phyloP scores from a whole-genome alignment of 306 rosid species.

The Sindora glabra region DNA sequence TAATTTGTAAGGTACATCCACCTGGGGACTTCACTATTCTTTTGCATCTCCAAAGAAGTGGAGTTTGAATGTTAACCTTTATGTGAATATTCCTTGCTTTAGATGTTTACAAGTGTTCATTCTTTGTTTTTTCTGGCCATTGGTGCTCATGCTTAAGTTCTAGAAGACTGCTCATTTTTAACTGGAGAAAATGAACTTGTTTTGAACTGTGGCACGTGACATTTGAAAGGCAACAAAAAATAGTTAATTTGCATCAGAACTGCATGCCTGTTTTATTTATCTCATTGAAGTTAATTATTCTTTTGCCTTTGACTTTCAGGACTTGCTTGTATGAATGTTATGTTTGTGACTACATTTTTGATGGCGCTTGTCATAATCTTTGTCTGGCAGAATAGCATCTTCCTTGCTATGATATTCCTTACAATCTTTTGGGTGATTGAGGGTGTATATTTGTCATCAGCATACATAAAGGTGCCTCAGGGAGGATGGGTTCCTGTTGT shows the following conservation, averaged over 20 bases:
- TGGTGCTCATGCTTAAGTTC: neutral
- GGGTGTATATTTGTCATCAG: constrained; percentile 68
- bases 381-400: constrained; percentile 64
- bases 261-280: neutral
- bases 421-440: constrained; percentile 68
- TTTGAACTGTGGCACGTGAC: neutral
- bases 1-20: neutral
- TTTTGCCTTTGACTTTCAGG: constrained; percentile 44
- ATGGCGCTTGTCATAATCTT: constrained; percentile 65
- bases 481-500: constrained; percentile 92
- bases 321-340: constrained; percentile 74
- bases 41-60: neutral
- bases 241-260: neutral
- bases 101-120: neutral
- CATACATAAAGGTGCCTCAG: constrained; percentile 74
- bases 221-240: neutral
- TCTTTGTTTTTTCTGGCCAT: too few species aligned
- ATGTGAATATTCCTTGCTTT: neutral
- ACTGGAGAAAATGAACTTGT: neutral
- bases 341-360: constrained; percentile 74
- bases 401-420: constrained; percentile 46
- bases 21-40: neutral
- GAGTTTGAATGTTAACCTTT: neutral
- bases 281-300: constrained; percentile 1
- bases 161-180: neutral